phyloP scores from a whole-genome alignment of 306 rosid genomes.

The Lathyrus tuberosus region DNA sequence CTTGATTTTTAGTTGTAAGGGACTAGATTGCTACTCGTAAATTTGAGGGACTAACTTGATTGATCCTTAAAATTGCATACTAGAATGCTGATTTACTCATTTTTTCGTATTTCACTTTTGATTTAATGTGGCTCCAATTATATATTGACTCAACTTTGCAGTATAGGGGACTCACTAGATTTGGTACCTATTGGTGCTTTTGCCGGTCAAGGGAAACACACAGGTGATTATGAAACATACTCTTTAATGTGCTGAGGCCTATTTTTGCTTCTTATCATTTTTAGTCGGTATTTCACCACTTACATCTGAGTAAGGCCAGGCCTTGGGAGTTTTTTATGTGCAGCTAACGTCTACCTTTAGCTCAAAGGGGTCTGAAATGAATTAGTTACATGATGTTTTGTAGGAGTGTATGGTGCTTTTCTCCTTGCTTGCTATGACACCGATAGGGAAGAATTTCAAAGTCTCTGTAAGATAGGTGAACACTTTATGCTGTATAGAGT shows the following conservation, averaged over 20 bases:
- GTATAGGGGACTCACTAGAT: conserved; percentile 94
- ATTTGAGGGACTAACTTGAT: not conserved
- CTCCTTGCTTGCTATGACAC: conserved; percentile 86
- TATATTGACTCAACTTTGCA: conserved; percentile 48
- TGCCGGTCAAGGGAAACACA: conserved; percentile 92
- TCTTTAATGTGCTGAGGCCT: conserved; percentile 30
- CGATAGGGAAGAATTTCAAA: conserved; percentile 84
- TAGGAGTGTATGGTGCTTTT: conserved; percentile 92
- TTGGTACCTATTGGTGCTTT: conserved; percentile 98
- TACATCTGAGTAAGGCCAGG: conserved; percentile 7
- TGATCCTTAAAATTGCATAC: not conserved
- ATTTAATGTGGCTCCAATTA: conserved; percentile 34
- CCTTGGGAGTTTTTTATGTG: conserved; percentile 31
- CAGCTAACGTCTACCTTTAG: conserved; percentile 25
- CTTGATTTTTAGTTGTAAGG: conserved; percentile 56
- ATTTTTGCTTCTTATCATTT: not conserved
- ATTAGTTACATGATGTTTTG: conserved; percentile 40
- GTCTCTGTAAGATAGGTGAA: conserved; percentile 93
- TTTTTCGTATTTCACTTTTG: conserved; percentile 16
- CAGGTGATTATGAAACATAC: conserved; percentile 58
- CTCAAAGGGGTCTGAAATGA: conserved; percentile 33
- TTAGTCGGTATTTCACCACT: conserved; percentile 7
- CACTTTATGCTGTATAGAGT: conserved; percentile 36
- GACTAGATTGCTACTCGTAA: not conserved
- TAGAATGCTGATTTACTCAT: not conserved